Evolutionary conservation across 83 land plant genomes (phyloP), one percentile per base, ranked within the genome.

Genomic region (Larix sibirica): DNA sequence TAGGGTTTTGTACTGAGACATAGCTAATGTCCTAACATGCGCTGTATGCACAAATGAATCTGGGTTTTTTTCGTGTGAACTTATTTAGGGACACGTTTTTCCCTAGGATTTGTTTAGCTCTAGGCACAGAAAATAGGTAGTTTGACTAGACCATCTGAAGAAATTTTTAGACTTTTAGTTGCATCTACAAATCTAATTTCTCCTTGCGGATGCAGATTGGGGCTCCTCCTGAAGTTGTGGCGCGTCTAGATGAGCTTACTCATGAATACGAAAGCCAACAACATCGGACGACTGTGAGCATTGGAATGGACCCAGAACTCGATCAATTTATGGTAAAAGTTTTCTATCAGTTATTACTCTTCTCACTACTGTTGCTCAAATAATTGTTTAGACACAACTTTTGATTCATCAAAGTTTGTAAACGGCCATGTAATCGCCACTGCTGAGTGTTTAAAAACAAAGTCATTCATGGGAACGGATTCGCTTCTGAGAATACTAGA

Each of bases 271-370:
- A 78, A 20, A 42, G 20, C 60, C 33, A 40, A 17, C 78, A 38
- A 62, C 18, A 24, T 17, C 18, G 50, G 20, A 10, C 83, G 7
- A 61, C 60, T 47, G 4, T 58, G 31, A 40, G 54, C 42, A 80
- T 70, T 26, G 88, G 83, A 36, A 67, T 50, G 28, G 82, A 86
- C 71, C 88, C 88, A 4, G 88, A 86, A 56, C 88, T 86, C 17
- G 88, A 86, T 16, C 78, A 80, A 61, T 86, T 86, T 62, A 86
- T 86, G 88, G 88, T 86, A 64, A 56, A 56, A 56, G 16, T 56
- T 56, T 56, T 13, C 59, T 56, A 13, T 56, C 59, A 56, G 59
- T 12, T 13, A 13, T 56, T 13, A 56, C 16, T 3, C 59, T 56
- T 56, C 59, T 56, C 4, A 13, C 59, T 56, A 56, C 16, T 2